These are phyloP conservation scores for Globisporangium okanoganense DNA, from an alignment of 352 stramenopile genomes.

Conservation along the genomic window DNA sequence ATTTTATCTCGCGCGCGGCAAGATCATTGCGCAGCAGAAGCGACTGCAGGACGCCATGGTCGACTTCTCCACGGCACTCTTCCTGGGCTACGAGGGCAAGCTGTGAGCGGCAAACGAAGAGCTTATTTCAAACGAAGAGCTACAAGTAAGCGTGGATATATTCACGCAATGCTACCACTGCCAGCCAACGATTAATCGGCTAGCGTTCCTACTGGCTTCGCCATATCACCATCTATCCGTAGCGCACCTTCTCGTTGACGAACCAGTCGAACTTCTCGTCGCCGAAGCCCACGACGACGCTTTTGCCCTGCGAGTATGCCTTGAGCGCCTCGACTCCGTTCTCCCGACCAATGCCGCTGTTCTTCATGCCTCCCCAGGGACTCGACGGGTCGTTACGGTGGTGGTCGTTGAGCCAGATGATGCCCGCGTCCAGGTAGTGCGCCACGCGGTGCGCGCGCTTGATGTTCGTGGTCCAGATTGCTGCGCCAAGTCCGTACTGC, in stretches of 20 bases:
- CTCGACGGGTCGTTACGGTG: conserved; percentile 53
- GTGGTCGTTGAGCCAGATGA: conserved; percentile 90
- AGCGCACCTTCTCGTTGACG: conserved; percentile 48
- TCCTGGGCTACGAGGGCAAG: conserved; percentile 68
- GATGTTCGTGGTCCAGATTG: conserved; percentile 84
- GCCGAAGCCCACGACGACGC: conserved; percentile 54
- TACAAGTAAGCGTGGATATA: not conserved
- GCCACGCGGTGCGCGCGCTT: conserved; percentile 76
- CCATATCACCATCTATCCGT: conserved; percentile 30
- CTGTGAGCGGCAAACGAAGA: conserved; percentile 29
- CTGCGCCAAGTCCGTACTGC: conserved; percentile 76
- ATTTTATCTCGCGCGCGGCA: conserved; percentile 63
- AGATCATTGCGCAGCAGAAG: conserved; percentile 70
- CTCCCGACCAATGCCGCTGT: conserved; percentile 71
- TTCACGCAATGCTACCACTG: not conserved
- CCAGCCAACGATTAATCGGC: not conserved
- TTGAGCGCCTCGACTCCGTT: conserved; percentile 71
- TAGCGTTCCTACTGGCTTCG: not conserved
- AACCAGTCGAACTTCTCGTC: conserved; percentile 81
- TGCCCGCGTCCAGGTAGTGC: conserved; percentile 80
- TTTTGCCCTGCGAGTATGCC: conserved; percentile 82
- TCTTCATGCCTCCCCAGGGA: conserved; percentile 71
- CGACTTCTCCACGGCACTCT: conserved; percentile 70
- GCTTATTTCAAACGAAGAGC: not conserved
- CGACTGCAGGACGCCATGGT: conserved; percentile 77